Percentiles rank a stretch among this genome's conserved stretches.
Evolutionary conservation across 1,139 yeast genomes (phyloP).

Genomic region (Geotrichum fermentans): DNA sequence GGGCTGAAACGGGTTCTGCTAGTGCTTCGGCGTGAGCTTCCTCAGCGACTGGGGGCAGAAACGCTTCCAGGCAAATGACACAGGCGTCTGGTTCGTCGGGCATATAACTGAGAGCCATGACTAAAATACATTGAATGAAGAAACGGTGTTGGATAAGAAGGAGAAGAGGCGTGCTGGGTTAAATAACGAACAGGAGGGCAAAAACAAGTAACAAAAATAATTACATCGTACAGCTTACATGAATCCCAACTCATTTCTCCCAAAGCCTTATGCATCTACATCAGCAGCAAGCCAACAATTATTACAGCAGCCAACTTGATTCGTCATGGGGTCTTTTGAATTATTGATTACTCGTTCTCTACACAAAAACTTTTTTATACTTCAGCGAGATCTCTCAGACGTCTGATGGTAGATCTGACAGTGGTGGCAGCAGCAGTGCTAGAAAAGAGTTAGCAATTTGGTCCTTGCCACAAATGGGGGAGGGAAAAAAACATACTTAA

Average conservation of each 20-base stretch:
- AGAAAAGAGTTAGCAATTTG: conserved; percentile 7
- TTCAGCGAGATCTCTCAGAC: conserved; percentile 99
- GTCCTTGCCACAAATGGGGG: background rate
- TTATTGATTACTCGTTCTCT: conserved; percentile 15
- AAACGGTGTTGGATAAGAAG: background rate
- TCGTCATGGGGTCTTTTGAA: conserved; percentile 1
- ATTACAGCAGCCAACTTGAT: no score
- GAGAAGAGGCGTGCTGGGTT: background rate
- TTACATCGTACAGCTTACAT: background rate
- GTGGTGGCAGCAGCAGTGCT: conserved; percentile 98
- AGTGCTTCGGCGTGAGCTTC: background rate
- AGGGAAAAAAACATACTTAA: conserved; percentile 44
- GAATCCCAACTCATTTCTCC: background rate
- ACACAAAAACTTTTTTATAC: conserved; percentile 52
- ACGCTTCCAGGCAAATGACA: conserved; percentile 28
- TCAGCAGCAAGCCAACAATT: no score
- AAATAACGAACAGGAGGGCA: background rate
- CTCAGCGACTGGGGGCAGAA: background rate
- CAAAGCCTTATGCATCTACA: background rate
- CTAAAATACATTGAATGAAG: background rate
- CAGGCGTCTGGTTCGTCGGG: conserved; percentile 20
- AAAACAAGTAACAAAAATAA: background rate
- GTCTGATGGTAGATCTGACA: conserved; percentile 99
- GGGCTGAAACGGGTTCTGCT: conserved; percentile 11
- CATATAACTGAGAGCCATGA: background rate